phyloP scores from a whole-genome alignment of 257 asterid genomes.

The Solanum bulbocastanum region DNA sequence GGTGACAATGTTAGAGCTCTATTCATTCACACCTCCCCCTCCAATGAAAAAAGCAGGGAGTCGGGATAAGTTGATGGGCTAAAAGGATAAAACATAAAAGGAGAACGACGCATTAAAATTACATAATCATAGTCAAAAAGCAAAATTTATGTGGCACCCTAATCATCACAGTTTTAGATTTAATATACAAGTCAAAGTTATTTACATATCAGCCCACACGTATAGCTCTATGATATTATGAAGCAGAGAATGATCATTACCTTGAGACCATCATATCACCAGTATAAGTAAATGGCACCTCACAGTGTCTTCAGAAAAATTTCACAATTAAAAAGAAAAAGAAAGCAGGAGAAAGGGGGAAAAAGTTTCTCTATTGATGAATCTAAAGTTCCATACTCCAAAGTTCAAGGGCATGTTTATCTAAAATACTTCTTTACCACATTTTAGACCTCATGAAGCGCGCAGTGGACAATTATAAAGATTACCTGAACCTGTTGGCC shows the following conservation, averaged over 20 bases:
- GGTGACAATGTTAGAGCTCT: not conserved
- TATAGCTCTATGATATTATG: not conserved
- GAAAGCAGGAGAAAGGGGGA: not conserved
- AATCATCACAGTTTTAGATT: not conserved
- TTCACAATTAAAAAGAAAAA: not conserved
- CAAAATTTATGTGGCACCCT: not conserved
- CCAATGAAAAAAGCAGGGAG: not conserved
- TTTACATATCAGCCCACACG: not conserved
- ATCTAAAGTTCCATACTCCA: not conserved
- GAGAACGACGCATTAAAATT: not conserved
- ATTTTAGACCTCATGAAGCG: not conserved
- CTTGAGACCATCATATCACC: not conserved
- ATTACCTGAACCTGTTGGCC: slow-evolving; percentile 99
- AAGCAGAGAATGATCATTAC: not conserved
- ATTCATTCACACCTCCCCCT: not conserved
- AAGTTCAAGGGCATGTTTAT: not conserved
- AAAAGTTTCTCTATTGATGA: not conserved
- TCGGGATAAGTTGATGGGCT: not conserved
- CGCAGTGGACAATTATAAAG: slow-evolving; percentile 4
- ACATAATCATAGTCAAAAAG: not conserved
- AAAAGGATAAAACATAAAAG: not conserved
- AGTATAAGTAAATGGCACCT: not conserved
- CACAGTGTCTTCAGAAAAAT: not conserved
- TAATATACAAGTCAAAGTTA: not conserved
- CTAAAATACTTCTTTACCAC: not conserved